Evolutionary conservation across 2,329 filamentous ascomycete genomes (phyloP).

Genomic region (Plenodomus biglobosus): DNA sequence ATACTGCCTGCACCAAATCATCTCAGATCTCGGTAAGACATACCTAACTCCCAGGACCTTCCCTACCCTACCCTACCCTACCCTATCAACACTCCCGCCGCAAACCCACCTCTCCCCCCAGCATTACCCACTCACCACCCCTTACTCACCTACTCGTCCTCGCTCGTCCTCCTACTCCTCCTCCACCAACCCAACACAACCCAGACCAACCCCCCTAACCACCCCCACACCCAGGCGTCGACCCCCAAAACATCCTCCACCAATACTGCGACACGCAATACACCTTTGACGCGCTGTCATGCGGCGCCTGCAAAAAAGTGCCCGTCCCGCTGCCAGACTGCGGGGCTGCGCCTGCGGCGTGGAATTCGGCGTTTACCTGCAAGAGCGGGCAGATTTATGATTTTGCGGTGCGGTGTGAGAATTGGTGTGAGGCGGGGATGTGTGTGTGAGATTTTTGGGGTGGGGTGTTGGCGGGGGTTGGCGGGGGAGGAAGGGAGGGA

Average conservation of each 20-base stretch:
- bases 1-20: conserved; percentile 17
- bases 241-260: conserved; percentile 18
- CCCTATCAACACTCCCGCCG: neutral
- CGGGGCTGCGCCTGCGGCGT: conserved; percentile 13
- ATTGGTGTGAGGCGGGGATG: conserved; percentile 7
- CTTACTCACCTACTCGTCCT: too few relatives aligned
- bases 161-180: too few relatives aligned
- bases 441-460: conserved; percentile 2
- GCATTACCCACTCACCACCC: neutral
- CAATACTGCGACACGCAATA: conserved; percentile 21
- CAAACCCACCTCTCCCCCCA: neutral
- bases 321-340: conserved; percentile 13
- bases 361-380: conserved; percentile 20
- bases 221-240: conserved; percentile 5
- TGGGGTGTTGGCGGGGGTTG: neutral
- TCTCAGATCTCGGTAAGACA: conserved; percentile 12
- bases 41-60: neutral
- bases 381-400: conserved; percentile 7
- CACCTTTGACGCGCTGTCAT: conserved; percentile 16
- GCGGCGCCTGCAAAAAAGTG: conserved; percentile 16
- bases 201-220: too few relatives aligned
- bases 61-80: too few relatives aligned
- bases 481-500: neutral
- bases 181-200: too few relatives aligned
- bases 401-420: conserved; percentile 9